phyloP scores from a whole-genome alignment of 805 yeast genomes.

The Zygotorulaspora florentina region DNA sequence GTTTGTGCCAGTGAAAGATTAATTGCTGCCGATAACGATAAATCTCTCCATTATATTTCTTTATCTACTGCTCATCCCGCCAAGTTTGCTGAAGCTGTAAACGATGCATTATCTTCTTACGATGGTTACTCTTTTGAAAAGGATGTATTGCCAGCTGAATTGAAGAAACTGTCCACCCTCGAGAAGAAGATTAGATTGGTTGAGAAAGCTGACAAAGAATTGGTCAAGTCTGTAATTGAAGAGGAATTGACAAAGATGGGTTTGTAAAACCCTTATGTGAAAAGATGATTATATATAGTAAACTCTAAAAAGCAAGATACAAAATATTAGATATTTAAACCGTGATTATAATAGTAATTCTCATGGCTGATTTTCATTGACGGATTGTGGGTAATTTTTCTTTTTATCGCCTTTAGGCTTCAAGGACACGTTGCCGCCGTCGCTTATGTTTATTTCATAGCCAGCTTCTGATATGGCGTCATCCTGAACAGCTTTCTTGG shows the following conservation, averaged over 20 bases:
- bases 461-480: conserved; percentile 67
- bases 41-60: conserved; percentile 54
- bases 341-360: not conserved
- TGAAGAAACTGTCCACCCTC: conserved; percentile 63
- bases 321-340: not conserved
- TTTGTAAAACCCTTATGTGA: conserved; percentile 17
- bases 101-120: conserved; percentile 61
- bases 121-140: conserved; percentile 79
- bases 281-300: not conserved
- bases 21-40: conserved; percentile 45
- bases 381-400: not conserved
- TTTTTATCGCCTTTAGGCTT: conserved; percentile 27
- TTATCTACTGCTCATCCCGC: conserved; percentile 99
- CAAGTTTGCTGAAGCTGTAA: conserved; percentile 94
- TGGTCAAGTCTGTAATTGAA: conserved; percentile 70
- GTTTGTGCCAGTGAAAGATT: conserved; percentile 69
- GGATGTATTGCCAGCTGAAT: conserved; percentile 85
- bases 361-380: not conserved
- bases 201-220: conserved; percentile 66
- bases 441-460: conserved; percentile 63
- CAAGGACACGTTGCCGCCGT: conserved; percentile 60
- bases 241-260: conserved; percentile 59
- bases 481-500: conserved; percentile 58
- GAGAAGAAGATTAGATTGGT: conserved; percentile 71
- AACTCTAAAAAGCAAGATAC: not conserved